Evolutionary conservation across 495 filamentous ascomycete genomes (phyloP).

Genomic region (Rhypophila decipiens): DNA sequence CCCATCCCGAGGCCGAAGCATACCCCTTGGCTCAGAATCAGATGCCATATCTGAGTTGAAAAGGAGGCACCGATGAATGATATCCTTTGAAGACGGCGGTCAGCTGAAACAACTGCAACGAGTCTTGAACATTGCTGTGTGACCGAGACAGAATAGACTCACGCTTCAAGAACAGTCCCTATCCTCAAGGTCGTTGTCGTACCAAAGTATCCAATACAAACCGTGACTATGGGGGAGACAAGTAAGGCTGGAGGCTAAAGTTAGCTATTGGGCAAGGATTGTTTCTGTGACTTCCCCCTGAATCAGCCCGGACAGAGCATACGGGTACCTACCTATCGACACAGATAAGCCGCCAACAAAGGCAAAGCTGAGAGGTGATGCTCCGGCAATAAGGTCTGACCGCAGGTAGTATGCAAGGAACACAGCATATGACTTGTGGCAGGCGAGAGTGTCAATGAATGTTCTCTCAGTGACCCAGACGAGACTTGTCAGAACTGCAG

Average conservation of each 20-base stretch:
- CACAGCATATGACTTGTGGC: constrained; percentile 54
- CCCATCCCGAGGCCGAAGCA: constrained; percentile 72
- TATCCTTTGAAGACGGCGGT: constrained; percentile 22
- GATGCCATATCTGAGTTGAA: constrained; percentile 62
- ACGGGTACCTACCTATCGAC: constrained; percentile 34
- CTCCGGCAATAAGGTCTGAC: constrained; percentile 48
- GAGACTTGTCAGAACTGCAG: no score
- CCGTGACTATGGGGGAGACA: constrained; percentile 58
- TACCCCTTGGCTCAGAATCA: constrained; percentile 70
- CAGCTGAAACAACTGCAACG: background rate
- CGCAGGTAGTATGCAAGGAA: constrained; percentile 67
- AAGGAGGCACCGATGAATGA: constrained; percentile 64
- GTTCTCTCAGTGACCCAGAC: no score
- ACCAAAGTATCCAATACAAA: constrained; percentile 48
- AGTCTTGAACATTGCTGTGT: background rate
- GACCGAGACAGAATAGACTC: constrained; percentile 10
- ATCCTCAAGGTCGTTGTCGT: constrained; percentile 52
- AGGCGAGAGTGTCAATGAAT: background rate
- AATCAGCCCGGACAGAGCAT: background rate
- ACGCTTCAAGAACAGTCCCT: constrained; percentile 55
- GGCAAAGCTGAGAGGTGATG: constrained; percentile 56
- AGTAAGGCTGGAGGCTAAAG: constrained; percentile 48
- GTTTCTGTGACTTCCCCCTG: background rate
- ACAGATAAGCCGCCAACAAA: constrained; percentile 69
- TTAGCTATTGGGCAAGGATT: no score